These are phyloP conservation scores for Blastocystis hominis DNA, from an alignment of 352 stramenopile genomes.

Conservation along the genomic window DNA sequence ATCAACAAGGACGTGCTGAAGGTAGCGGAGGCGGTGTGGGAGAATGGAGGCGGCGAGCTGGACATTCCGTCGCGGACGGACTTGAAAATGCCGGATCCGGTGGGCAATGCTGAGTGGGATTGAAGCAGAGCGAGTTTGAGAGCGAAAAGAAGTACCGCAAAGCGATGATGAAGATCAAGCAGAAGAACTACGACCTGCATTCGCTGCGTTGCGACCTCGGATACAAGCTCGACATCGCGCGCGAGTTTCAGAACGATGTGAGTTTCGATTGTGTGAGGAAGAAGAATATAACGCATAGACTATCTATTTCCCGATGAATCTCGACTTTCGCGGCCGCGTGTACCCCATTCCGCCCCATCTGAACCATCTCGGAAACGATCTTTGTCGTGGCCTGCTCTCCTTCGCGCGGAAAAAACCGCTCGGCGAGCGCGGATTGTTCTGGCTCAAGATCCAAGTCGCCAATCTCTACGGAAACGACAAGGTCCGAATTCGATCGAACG, in stretches of 20 bases:
- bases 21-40: conserved; percentile 79
- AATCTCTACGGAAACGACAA: conserved; percentile 67
- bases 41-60: conserved; percentile 77
- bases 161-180: conserved; percentile 39
- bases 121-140: conserved; percentile 69
- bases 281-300: conserved; percentile 61
- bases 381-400: conserved; percentile 86
- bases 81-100: conserved; percentile 65
- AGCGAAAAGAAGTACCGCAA: conserved; percentile 62
- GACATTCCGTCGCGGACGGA: conserved; percentile 78
- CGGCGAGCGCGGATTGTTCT: conserved; percentile 82
- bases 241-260: conserved; percentile 85
- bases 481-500: neutral
- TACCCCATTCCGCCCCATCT: conserved; percentile 96
- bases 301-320: conserved; percentile 98
- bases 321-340: conserved; percentile 94
- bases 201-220: conserved; percentile 84
- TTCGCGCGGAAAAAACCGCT: conserved; percentile 88
- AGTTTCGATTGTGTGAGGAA: neutral
- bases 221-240: conserved; percentile 86
- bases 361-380: conserved; percentile 92
- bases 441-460: conserved; percentile 94
- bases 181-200: conserved; percentile 72
- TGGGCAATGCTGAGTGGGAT: conserved; percentile 47
- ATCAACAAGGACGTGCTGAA: conserved; percentile 86